phyloP scores from a whole-genome alignment of 192 early-diverging fungal genomes.

The Rhizophagus sp. region DNA sequence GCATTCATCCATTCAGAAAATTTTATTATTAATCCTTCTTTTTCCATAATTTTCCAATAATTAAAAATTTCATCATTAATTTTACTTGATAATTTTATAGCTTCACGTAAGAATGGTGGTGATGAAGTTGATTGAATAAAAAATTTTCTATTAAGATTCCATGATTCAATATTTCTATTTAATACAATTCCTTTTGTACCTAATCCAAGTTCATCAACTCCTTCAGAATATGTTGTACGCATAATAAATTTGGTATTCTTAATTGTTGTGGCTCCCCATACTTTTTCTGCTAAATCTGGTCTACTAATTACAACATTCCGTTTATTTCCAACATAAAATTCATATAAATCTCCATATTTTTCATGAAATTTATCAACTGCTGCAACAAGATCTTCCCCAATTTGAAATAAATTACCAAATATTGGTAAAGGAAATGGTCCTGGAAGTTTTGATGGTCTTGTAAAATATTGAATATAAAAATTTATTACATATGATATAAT shows the following conservation, averaged over 20 bases:
- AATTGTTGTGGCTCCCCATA: background rate
- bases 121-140: background rate
- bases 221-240: background rate
- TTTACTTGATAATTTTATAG: background rate
- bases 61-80: background rate
- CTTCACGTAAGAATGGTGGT: background rate
- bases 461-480: too few relatives aligned
- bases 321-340: background rate
- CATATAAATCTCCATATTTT: background rate
- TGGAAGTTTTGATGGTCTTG: background rate
- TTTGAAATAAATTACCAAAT: background rate
- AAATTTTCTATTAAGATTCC: slow-evolving; percentile 5
- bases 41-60: slow-evolving; percentile 10
- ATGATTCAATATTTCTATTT: background rate
- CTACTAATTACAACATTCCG: background rate
- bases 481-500: too few relatives aligned
- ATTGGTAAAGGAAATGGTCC: background rate
- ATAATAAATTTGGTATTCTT: background rate
- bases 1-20: background rate
- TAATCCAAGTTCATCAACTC: slow-evolving; percentile 13
- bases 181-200: background rate
- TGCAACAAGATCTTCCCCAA: background rate
- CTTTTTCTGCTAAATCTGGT: background rate
- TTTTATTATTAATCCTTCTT: background rate
- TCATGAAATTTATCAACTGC: background rate